Evolutionary conservation across 352 stramenopile species (phyloP).

Genomic region (Plasmopara halstedii): DNA sequence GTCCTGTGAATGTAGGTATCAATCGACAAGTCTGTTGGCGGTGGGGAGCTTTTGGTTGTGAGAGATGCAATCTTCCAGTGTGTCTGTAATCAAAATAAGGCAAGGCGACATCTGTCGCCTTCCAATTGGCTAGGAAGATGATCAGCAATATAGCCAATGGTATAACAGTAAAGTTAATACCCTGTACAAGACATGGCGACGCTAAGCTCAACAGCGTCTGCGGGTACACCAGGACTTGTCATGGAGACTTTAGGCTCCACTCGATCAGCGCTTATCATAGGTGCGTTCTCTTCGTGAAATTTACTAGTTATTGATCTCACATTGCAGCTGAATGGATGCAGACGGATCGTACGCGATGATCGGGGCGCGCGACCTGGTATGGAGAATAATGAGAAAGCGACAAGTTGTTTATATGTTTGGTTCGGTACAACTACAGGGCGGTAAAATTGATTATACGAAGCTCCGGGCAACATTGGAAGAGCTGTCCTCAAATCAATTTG

Average conservation of each 20-base stretch:
- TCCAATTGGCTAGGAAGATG: constrained; percentile 17
- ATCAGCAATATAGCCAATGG: constrained; percentile 4
- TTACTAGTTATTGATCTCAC: no score
- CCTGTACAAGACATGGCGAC: no score
- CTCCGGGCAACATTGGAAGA: constrained; percentile 53
- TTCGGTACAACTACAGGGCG: constrained; percentile 20
- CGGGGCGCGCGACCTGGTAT: constrained; percentile 39
- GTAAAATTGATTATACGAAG: constrained; percentile 65
- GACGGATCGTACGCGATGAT: constrained; percentile 69
- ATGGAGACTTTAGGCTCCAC: constrained; percentile 8
- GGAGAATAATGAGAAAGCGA: neutral
- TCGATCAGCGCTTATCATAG: constrained; percentile 60
- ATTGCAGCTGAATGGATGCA: no score
- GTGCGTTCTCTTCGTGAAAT: no score
- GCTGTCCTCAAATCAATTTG: constrained; percentile 31
- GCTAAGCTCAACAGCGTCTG: constrained; percentile 5
- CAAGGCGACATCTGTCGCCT: constrained; percentile 7
- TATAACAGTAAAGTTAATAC: neutral
- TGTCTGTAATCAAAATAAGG: constrained; percentile 1
- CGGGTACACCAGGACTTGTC: constrained; percentile 8
- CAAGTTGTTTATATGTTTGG: neutral
- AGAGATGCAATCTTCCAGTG: no score
- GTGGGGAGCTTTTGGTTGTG: constrained; percentile 28
- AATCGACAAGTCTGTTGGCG: constrained; percentile 6
- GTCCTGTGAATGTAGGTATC: neutral